phyloP scores from a whole-genome alignment of 805 yeast genomes.

The Candida cerambycidarum region DNA sequence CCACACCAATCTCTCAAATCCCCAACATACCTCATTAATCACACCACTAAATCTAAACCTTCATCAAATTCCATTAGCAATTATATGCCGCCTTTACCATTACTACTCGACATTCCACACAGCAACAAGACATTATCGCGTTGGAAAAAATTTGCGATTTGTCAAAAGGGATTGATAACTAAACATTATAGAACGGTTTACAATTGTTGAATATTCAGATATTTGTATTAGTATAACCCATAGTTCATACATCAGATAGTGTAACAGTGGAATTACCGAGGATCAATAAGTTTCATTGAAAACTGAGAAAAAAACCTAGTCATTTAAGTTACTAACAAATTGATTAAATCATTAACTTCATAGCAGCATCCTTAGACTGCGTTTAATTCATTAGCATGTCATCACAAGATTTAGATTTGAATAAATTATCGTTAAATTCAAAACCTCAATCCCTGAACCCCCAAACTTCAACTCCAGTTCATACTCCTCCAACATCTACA shows the following conservation, averaged over 20 bases:
- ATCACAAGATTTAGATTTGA: conserved; percentile 1
- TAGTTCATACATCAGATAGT: no score
- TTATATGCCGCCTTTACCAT: background rate
- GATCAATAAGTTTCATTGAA: no score
- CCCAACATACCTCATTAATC: no score
- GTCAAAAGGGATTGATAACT: conserved; percentile 6
- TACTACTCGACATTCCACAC: conserved; percentile 2
- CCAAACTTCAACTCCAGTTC: conserved; percentile 1
- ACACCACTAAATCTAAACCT: no score
- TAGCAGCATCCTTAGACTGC: conserved; percentile 4
- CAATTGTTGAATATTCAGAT: background rate
- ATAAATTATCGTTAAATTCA: conserved; percentile 6
- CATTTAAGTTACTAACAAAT: no score
- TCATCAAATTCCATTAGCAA: no score
- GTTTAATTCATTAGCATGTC: background rate
- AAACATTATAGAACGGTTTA: background rate
- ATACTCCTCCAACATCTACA: conserved; percentile 5
- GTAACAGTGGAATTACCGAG: no score
- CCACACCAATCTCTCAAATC: no score
- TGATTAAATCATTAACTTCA: no score
- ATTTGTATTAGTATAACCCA: no score
- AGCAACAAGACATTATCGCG: conserved; percentile 6
- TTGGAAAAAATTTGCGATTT: conserved; percentile 3
- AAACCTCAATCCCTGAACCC: background rate
- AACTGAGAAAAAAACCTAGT: no score